Percentiles rank a stretch among this genome's conserved stretches.
Conservation (phyloP, 2,329 filamentous ascomycete genomes). For the Tolypocladium paradoxum region DNA sequence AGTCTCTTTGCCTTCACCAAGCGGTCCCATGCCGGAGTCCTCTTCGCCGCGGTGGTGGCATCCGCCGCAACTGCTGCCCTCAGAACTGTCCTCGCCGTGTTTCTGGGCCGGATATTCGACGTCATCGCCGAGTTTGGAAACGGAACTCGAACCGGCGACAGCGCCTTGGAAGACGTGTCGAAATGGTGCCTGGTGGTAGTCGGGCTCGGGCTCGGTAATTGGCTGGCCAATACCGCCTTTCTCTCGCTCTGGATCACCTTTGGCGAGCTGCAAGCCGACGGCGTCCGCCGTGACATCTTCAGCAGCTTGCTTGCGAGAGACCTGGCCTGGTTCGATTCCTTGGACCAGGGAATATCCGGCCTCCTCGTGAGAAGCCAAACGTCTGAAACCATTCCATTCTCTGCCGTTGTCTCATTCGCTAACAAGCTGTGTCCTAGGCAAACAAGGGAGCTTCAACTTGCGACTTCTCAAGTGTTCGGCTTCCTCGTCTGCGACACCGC, state of each 20-base stretch:
- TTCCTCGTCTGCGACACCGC: slow-evolving; percentile 53
- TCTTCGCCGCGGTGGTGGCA: slow-evolving; percentile 43
- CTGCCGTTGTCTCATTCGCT: neutral
- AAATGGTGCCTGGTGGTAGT: slow-evolving; percentile 53
- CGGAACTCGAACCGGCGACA: slow-evolving; percentile 34
- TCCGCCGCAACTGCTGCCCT: slow-evolving; percentile 50
- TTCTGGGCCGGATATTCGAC: slow-evolving; percentile 68
- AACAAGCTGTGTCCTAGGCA: slow-evolving; percentile 42
- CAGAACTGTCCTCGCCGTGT: slow-evolving; percentile 53
- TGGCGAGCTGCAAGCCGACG: slow-evolving; percentile 68
- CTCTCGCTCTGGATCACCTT: slow-evolving; percentile 65
- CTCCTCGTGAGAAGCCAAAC: slow-evolving; percentile 63
- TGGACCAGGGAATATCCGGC: slow-evolving; percentile 59
- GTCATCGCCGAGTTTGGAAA: slow-evolving; percentile 56
- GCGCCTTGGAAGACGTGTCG: slow-evolving; percentile 45
- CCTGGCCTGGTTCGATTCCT: slow-evolving; percentile 71
- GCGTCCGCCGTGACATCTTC: slow-evolving; percentile 56
- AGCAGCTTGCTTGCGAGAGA: slow-evolving; percentile 57
- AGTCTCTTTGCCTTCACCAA: slow-evolving; percentile 64
- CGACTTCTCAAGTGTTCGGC: slow-evolving; percentile 70
- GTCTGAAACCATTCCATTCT: slow-evolving; percentile 33
- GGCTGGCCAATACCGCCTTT: slow-evolving; percentile 56
- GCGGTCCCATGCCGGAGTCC: slow-evolving; percentile 42
- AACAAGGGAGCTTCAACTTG: slow-evolving; percentile 69
- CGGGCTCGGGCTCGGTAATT: slow-evolving; percentile 52